Base-by-base conservation (phyloP, 352 stramenopile genomes). In the Phytophthora tentaculata region DNA sequence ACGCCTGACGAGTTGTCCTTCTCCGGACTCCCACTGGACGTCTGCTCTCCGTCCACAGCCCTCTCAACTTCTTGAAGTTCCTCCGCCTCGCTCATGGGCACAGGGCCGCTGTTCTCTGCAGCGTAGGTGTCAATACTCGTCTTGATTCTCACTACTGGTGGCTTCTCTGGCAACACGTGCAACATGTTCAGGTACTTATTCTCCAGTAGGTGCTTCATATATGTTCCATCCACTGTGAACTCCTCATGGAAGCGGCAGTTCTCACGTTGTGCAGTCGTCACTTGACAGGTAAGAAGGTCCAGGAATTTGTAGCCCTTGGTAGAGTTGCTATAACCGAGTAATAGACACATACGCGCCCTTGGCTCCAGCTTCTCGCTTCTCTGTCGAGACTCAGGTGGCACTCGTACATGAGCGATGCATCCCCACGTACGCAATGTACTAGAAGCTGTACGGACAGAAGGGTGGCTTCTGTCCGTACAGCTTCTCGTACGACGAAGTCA, bases 191-290 rank as follows among this genome's bases (percentile, higher is more conserved):
- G 20, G 14, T 29, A 67, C 0, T 13, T 12, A 13, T 67, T 67
- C 51, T 61, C 28, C 29, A 67, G 28, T 5, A 61, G 44, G 8
- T 49, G 3, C 28, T 52, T 48, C 32, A 14, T 41, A 16, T 67
- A 67, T 24, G 7, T 35, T 32, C 49, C 39, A 43, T 60, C 14
- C 16, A 29, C 41, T n/a, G 59, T 61, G 10, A 60, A 55, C 5
- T 39, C 17, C 14, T 67, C 50, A 16, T 67, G 37, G 37, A 67
- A 60, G 6, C 20, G 37, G 32, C 32, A 39, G 10, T 39, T 39
- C 32, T 39, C 32, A 9, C 32, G 3, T 9, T 39, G 32, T 9
- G 32, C 32, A 39, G 32, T 10, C 9, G 7, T 39, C 32, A 14
- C 32, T 14, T 14, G 32, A 39, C 32, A 39, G 6, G 32, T 39